Conservation (phyloP, 345 rosid species). For the Ricinus communis region DNA sequence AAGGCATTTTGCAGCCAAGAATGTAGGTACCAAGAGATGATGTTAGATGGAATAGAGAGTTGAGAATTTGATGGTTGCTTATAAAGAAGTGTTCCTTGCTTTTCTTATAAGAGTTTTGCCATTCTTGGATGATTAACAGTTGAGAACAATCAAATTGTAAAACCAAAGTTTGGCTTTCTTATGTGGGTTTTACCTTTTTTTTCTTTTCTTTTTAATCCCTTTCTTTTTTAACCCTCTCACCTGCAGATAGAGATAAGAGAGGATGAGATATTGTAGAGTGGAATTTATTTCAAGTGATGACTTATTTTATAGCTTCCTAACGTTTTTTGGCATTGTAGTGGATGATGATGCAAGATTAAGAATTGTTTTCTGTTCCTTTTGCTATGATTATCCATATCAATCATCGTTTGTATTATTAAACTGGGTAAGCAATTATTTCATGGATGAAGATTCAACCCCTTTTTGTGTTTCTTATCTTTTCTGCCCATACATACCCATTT, state of each 20-base stretch:
- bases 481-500: not conserved
- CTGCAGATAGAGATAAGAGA: conserved; percentile 37
- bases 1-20: conserved; percentile 78
- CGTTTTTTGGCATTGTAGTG: conserved; percentile 10
- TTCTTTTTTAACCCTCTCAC: conserved; percentile 24
- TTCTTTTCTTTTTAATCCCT: no score
- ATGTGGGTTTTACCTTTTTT: not conserved
- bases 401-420: conserved; percentile 6
- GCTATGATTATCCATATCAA: no score
- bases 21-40: conserved; percentile 76
- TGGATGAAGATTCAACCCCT: conserved; percentile 15
- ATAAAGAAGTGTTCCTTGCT: not conserved
- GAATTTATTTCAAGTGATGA: conserved; percentile 15
- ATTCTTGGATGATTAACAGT: not conserved
- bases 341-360: conserved; percentile 30
- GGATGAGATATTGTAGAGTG: conserved; percentile 31
- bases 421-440: conserved; percentile 18
- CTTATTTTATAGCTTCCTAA: conserved; percentile 14
- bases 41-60: conserved; percentile 43
- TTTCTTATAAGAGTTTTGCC: not conserved
- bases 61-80: not conserved
- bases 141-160: conserved; percentile 1
- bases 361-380: conserved; percentile 7
- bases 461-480: conserved; percentile 1
- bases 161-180: not conserved